These are phyloP conservation scores for Ogataea saltuana DNA, from an alignment of 805 yeast species.

Conservation along the genomic window DNA sequence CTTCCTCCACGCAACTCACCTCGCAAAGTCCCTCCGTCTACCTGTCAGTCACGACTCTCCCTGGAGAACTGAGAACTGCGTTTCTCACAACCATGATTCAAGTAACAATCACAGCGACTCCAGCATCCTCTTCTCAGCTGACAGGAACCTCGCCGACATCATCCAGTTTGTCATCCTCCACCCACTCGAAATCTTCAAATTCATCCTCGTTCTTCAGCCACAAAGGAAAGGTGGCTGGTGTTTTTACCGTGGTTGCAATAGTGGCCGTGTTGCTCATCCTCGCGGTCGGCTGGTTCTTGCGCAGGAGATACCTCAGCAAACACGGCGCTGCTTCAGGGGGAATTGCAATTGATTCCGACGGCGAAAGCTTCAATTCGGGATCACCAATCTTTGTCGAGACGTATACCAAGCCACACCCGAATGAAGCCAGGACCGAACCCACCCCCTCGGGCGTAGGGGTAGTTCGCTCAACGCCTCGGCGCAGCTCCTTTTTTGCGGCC, in stretches of 20 bases:
- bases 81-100: conserved; percentile 25
- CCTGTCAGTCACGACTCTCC: conserved; percentile 24
- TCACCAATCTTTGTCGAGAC: conserved; percentile 21
- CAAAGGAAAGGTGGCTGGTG: conserved; percentile 82
- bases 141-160: conserved; percentile 3
- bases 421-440: neutral
- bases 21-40: conserved; percentile 15
- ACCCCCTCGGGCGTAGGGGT: neutral
- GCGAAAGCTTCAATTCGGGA: conserved; percentile 22
- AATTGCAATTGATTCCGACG: conserved; percentile 24
- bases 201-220: conserved; percentile 57
- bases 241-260: conserved; percentile 77
- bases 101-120: conserved; percentile 20
- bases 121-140: no score
- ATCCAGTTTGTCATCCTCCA: conserved; percentile 3
- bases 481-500: conserved; percentile 7
- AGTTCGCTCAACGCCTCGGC: neutral
- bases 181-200: conserved; percentile 17
- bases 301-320: conserved; percentile 9
- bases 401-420: conserved; percentile 5
- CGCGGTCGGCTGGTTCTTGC: conserved; percentile 43
- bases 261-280: conserved; percentile 48
- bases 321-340: conserved; percentile 8
- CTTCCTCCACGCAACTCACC: conserved; percentile 12
- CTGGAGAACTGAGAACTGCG: conserved; percentile 25